phyloP scores from a whole-genome alignment of 495 filamentous ascomycete genomes.

The Penicillium cosmopolitanum region DNA sequence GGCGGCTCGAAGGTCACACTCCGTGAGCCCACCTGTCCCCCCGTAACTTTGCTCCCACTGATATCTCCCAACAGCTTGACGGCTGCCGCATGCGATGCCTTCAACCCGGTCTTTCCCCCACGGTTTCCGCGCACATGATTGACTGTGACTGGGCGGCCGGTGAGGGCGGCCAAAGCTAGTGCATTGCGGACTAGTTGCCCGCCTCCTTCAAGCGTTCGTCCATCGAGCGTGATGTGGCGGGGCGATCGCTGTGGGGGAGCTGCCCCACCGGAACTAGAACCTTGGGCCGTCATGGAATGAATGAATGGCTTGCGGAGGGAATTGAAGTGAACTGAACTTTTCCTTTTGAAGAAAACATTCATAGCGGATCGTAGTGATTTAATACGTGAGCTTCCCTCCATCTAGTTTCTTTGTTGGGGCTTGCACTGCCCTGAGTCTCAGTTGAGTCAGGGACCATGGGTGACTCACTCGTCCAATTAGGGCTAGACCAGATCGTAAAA shows the following conservation, averaged over 20 bases:
- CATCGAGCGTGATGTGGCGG: constrained; percentile 57
- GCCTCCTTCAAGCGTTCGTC: constrained; percentile 78
- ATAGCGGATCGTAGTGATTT: background rate
- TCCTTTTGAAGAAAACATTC: too few relatives aligned
- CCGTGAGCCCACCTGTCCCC: constrained; percentile 58
- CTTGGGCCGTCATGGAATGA: background rate
- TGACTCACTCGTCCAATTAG: constrained; percentile 2
- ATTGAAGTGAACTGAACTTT: background rate
- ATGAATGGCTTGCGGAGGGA: background rate
- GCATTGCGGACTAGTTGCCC: constrained; percentile 81
- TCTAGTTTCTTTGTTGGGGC: background rate
- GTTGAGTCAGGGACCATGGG: background rate
- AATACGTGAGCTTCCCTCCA: background rate
- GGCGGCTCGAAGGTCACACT: constrained; percentile 56
- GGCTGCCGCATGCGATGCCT: constrained; percentile 72
- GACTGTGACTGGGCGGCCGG: constrained; percentile 65
- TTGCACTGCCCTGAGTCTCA: background rate
- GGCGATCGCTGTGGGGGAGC: constrained; percentile 9
- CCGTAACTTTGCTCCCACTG: constrained; percentile 60
- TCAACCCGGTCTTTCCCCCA: constrained; percentile 62
- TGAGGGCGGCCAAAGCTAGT: constrained; percentile 68
- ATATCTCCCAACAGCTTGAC: constrained; percentile 67
- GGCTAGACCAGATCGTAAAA: background rate
- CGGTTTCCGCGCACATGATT: constrained; percentile 73
- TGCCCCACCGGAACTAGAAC: constrained; percentile 1